These are phyloP conservation scores for Podospora appendiculata DNA, from an alignment of 495 filamentous ascomycete genomes.

Conservation along the genomic window DNA sequence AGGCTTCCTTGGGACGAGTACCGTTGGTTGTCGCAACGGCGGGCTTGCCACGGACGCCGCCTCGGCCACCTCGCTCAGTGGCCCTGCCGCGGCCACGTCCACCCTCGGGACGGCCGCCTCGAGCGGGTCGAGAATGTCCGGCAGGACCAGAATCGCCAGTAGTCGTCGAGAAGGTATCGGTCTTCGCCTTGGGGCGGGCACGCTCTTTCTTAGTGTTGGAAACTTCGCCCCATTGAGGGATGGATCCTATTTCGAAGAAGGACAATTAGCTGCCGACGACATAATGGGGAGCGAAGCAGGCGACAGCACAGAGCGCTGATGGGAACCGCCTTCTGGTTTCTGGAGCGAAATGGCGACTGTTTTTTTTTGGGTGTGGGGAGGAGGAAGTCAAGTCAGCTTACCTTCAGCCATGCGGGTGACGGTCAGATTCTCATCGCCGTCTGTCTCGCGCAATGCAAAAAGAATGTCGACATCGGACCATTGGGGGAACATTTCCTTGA, in stretches of 20 bases:
- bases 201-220: conserved; percentile 85
- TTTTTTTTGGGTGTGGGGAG: too few species aligned
- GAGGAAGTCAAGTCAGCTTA: conserved; percentile 30
- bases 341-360: too few species aligned
- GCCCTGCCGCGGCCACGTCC: conserved; percentile 65
- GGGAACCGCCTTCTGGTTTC: background rate
- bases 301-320: background rate
- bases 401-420: conserved; percentile 89
- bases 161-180: conserved; percentile 47
- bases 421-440: conserved; percentile 76
- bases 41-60: conserved; percentile 46
- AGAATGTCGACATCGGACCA: conserved; percentile 91
- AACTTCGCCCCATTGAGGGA: conserved; percentile 92
- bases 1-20: conserved; percentile 37
- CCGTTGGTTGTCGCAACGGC: conserved; percentile 46
- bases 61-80: conserved; percentile 64
- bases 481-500: conserved; percentile 86
- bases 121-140: conserved; percentile 31
- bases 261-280: too few species aligned
- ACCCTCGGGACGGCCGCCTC: conserved; percentile 58
- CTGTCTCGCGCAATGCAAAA: conserved; percentile 83
- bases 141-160: conserved; percentile 39
- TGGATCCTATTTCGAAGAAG: conserved; percentile 51
- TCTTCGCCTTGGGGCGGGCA: conserved; percentile 75
- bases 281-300: background rate